Percentiles rank a stretch among this genome's conserved stretches.
Conservation (phyloP, 345 rosid genomes). For the Gynandropsis gynandra region DNA sequence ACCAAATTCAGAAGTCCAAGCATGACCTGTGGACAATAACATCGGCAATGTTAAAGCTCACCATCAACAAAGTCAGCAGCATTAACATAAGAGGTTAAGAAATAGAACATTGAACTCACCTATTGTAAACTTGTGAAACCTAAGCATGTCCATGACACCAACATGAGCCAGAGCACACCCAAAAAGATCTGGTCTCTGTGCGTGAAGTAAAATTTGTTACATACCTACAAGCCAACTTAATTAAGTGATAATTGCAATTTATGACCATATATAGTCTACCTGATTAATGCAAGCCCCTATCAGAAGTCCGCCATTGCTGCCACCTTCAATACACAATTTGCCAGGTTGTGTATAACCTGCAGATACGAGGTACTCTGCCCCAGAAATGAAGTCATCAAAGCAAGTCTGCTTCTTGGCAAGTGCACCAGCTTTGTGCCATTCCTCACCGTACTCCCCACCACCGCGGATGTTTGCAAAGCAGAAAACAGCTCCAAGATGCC, state of each 20-base stretch:
- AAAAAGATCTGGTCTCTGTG: constrained; percentile 93
- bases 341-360: constrained; percentile 64
- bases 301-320: constrained; percentile 93
- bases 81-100: neutral
- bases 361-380: constrained; percentile 66
- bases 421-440: constrained; percentile 91
- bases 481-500: constrained; percentile 68
- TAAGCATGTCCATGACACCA: constrained; percentile 98
- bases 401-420: constrained; percentile 75
- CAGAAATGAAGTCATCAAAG: constrained; percentile 84
- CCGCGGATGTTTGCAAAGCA: constrained; percentile 91
- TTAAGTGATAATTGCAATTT: constrained; percentile 8
- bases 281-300: constrained; percentile 94
- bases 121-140: constrained; percentile 89
- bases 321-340: constrained; percentile 89
- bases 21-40: constrained; percentile 53
- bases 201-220: neutral
- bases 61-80: neutral
- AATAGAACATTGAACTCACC: constrained; percentile 36
- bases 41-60: no score
- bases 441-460: constrained; percentile 97
- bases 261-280: constrained; percentile 34
- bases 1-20: constrained; percentile 89
- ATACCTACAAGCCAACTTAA: constrained; percentile 10
- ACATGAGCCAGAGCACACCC: constrained; percentile 98